phyloP scores from a whole-genome alignment of 768 basidiomycete genomes.

The Russula lepida region DNA sequence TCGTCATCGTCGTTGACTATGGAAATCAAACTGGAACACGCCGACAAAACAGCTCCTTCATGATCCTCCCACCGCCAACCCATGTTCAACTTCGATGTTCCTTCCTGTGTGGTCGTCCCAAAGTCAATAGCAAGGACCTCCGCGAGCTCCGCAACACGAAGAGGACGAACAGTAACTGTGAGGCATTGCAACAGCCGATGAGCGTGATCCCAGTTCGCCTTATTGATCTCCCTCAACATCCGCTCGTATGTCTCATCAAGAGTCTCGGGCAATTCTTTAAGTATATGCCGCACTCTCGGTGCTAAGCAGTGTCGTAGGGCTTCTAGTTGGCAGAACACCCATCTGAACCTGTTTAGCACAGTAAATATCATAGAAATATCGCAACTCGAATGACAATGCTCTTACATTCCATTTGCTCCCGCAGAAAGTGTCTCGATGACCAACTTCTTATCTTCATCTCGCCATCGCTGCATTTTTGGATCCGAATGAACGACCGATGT shows the following conservation, averaged over 20 bases:
- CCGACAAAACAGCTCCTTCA: background rate
- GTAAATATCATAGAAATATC: background rate
- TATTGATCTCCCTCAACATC: background rate
- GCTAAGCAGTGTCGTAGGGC: background rate
- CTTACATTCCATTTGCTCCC: constrained; percentile 7
- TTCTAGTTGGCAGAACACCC: background rate
- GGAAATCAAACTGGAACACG: background rate
- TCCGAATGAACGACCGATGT: background rate
- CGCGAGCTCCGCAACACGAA: background rate
- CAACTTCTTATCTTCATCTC: background rate
- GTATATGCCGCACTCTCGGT: background rate
- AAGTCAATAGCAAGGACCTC: constrained; percentile 4
- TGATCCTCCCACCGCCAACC: background rate
- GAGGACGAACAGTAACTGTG: background rate
- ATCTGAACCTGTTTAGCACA: background rate
- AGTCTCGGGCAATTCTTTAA: background rate
- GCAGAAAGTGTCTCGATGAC: background rate
- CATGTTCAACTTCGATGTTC: background rate
- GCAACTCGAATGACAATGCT: no score
- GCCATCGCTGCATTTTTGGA: background rate
- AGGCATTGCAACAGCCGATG: constrained; percentile 4
- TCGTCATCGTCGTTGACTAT: background rate
- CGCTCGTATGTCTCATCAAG: constrained; percentile 7
- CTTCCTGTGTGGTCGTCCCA: background rate
- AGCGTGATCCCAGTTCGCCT: background rate